A percentile compares a stretch with the other conserved stretches of the same genome.
Evolutionary conservation across 116 monocot species (phyloP).

Genomic region (Dioscorea cayenensis): DNA sequence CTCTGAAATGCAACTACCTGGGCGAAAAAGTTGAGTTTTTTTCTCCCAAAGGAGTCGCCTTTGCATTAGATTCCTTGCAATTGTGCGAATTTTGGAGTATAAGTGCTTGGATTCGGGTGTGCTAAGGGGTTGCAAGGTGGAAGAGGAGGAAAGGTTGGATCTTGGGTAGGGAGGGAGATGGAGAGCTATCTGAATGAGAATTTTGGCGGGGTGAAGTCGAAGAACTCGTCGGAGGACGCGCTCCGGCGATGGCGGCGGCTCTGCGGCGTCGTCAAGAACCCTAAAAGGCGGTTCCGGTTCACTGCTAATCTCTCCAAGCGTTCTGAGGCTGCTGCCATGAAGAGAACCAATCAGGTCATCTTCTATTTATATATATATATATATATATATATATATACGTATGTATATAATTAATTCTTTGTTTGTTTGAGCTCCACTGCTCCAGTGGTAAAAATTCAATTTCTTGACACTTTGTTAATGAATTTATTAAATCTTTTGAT

Average conservation of each 20-base stretch:
- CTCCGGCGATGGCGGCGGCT: constrained; percentile 48
- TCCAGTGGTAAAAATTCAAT: neutral
- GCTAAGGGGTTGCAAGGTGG: neutral
- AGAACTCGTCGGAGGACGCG: constrained; percentile 60
- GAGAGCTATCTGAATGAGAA: constrained; percentile 57
- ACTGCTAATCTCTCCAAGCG: constrained; percentile 62
- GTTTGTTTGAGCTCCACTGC: neutral
- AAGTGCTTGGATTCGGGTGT: neutral
- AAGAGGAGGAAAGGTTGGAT: neutral
- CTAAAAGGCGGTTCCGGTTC: constrained; percentile 47
- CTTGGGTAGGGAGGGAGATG: constrained; percentile 17
- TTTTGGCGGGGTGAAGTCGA: constrained; percentile 53
- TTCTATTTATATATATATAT: neutral
- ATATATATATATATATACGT: neutral
- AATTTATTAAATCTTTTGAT: neutral
- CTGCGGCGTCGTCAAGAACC: constrained; percentile 56
- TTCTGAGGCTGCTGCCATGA: constrained; percentile 58
- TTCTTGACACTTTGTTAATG: neutral
- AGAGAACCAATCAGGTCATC: constrained; percentile 43
- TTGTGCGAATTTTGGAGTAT: neutral
- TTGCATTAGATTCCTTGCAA: neutral
- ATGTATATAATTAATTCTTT: neutral
- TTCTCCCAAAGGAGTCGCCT: neutral
- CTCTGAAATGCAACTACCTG: neutral
- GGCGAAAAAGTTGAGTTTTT: neutral